These are phyloP conservation scores for Zarea fungicola DNA, from an alignment of 2,329 filamentous ascomycete species.

Conservation along the genomic window DNA sequence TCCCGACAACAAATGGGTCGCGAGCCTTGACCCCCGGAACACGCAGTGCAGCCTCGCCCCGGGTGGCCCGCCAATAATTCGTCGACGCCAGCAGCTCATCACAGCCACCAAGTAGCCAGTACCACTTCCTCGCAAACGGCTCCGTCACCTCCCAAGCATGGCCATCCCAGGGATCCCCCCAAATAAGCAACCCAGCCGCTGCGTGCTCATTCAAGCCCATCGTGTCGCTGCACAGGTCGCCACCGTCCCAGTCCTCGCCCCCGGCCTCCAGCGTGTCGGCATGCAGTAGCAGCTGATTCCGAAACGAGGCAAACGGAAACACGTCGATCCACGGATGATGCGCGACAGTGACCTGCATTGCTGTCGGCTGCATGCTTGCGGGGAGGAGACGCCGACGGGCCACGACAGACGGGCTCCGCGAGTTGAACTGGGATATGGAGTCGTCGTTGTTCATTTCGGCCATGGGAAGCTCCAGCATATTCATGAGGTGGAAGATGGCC, in stretches of 20 bases:
- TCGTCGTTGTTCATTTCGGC: neutral
- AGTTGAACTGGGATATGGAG: neutral
- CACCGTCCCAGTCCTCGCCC: neutral
- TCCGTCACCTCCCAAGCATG: constrained; percentile 17
- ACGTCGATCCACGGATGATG: constrained; percentile 1
- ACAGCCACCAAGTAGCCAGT: constrained; percentile 16
- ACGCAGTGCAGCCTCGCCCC: too few species aligned
- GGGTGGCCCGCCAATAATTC: constrained; percentile 7
- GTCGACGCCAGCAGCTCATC: constrained; percentile 14
- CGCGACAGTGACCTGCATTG: neutral
- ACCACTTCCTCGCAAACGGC: constrained; percentile 17
- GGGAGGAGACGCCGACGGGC: neutral
- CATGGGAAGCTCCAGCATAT: neutral
- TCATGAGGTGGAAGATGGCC: neutral
- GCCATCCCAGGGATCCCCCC: constrained; percentile 10
- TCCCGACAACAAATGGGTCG: neutral
- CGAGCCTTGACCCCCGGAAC: too few species aligned
- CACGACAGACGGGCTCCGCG: neutral
- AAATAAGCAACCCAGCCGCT: neutral
- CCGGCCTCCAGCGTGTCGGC: neutral
- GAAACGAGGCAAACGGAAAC: neutral
- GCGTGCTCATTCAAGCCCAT: neutral
- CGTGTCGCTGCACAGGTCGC: neutral
- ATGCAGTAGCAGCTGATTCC: neutral
- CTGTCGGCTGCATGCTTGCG: neutral